Percentiles rank a stretch among this genome's conserved stretches.
Evolutionary conservation across 2,329 filamentous ascomycete species (phyloP).

Genomic region (Epichloe bromicola): DNA sequence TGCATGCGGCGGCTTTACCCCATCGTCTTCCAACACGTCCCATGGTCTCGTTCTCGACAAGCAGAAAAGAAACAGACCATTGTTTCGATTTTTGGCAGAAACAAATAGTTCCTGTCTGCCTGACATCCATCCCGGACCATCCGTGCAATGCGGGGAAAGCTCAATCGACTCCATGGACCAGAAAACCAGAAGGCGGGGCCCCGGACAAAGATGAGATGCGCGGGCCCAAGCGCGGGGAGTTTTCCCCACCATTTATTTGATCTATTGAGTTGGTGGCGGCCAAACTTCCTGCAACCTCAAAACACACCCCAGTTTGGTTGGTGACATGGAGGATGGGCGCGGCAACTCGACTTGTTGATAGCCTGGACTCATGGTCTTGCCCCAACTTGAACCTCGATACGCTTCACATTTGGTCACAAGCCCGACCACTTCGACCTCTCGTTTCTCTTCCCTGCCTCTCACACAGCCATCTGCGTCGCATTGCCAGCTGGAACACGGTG

Average conservation of each 20-base stretch:
- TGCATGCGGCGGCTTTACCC: background rate
- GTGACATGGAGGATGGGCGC: no score
- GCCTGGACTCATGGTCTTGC: background rate
- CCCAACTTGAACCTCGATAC: background rate
- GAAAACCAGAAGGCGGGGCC: background rate
- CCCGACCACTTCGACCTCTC: background rate
- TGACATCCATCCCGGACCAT: no score
- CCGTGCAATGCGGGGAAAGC: background rate
- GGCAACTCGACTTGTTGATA: no score
- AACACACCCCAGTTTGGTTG: background rate
- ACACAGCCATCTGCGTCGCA: background rate
- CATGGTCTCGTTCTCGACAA: no score
- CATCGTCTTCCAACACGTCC: no score
- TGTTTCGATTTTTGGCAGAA: no score
- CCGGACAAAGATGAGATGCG: background rate
- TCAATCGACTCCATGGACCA: background rate
- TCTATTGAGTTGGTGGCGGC: background rate
- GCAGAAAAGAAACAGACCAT: no score
- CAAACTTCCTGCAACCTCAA: background rate
- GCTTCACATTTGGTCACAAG: background rate
- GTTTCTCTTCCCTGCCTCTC: background rate
- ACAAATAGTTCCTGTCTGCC: background rate
- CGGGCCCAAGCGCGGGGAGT: no score
- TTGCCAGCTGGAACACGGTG: background rate
- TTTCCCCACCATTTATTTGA: background rate